Percentiles rank a stretch among this genome's conserved stretches.
Conservation (phyloP, 2,329 filamentous ascomycete genomes). For the Ophiocordyceps robertsii region DNA sequence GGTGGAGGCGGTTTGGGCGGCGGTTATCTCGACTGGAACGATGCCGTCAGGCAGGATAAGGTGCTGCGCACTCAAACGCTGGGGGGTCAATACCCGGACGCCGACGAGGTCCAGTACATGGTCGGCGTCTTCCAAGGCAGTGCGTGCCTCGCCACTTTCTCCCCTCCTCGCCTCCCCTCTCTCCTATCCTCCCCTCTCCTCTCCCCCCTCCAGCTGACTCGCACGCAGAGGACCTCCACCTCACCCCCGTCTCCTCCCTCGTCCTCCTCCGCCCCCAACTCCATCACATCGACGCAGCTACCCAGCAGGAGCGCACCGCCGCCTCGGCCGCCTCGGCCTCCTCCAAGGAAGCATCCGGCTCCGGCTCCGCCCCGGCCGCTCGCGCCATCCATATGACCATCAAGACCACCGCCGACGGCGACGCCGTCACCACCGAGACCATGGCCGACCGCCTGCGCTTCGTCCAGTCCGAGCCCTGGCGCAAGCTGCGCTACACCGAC, state of each 20-base stretch:
- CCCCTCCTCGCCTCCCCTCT: neutral
- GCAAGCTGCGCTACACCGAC: conserved; percentile 64
- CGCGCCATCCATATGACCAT: conserved; percentile 79
- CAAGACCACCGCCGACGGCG: conserved; percentile 60
- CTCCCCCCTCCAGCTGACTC: conserved; percentile 7
- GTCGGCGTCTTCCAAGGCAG: conserved; percentile 79
- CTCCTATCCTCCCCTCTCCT: neutral
- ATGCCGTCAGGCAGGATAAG: conserved; percentile 54
- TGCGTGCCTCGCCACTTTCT: conserved; percentile 26
- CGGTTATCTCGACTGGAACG: conserved; percentile 42
- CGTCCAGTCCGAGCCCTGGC: conserved; percentile 77
- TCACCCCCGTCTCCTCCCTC: conserved; percentile 70
- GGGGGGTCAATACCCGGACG: conserved; percentile 63
- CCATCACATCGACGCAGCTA: conserved; percentile 77
- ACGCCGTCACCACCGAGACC: conserved; percentile 51
- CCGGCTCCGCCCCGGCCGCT: conserved; percentile 34
- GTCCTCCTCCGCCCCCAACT: conserved; percentile 86
- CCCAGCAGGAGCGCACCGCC: conserved; percentile 50
- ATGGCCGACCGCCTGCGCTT: conserved; percentile 62
- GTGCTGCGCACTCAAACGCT: conserved; percentile 72
- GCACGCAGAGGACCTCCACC: conserved; percentile 60
- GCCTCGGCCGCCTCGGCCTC: conserved; percentile 22
- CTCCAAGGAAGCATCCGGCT: conserved; percentile 18
- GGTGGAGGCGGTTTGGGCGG: too few species aligned
- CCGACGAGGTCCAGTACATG: conserved; percentile 72